Evolutionary conservation across 768 basidiomycete species (phyloP).

Genomic region (Kwoniella bestiolae): DNA sequence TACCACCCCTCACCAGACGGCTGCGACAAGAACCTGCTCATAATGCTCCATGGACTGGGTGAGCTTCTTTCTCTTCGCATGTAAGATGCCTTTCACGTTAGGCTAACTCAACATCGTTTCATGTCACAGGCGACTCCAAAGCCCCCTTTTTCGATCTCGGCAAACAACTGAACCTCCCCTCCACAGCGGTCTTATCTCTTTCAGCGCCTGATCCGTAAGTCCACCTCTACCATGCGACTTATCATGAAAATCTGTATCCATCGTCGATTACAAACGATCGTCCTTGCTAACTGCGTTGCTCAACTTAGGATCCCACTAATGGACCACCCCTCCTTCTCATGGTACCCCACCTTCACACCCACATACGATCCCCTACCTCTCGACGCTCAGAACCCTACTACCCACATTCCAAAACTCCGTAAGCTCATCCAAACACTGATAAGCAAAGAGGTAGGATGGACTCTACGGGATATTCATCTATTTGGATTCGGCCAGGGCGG

Average conservation of each 20-base stretch:
- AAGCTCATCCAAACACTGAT: slow-evolving; percentile 34
- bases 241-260: background rate
- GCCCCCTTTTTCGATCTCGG: slow-evolving; percentile 47
- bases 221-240: background rate
- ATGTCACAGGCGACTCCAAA: slow-evolving; percentile 49
- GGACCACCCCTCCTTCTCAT: slow-evolving; percentile 45
- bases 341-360: slow-evolving; percentile 49
- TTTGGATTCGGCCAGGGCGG: slow-evolving; percentile 57
- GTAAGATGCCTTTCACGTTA: background rate
- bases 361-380: slow-evolving; percentile 44
- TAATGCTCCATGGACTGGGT: slow-evolving; percentile 57
- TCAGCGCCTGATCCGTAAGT: slow-evolving; percentile 52
- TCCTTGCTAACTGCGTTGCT: too few relatives aligned
- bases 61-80: slow-evolving; percentile 5
- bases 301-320: slow-evolving; percentile 41
- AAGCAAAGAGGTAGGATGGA: slow-evolving; percentile 39
- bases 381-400: slow-evolving; percentile 34
- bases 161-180: slow-evolving; percentile 46
- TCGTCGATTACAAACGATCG: too few relatives aligned
- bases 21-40: slow-evolving; percentile 50
- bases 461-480: slow-evolving; percentile 44
- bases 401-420: slow-evolving; percentile 25
- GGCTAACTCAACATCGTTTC: background rate
- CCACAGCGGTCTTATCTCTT: slow-evolving; percentile 50
- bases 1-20: slow-evolving; percentile 46